Base-by-base conservation (phyloP, 2,329 filamentous ascomycete genomes). In the Fusarium verrucosum region DNA sequence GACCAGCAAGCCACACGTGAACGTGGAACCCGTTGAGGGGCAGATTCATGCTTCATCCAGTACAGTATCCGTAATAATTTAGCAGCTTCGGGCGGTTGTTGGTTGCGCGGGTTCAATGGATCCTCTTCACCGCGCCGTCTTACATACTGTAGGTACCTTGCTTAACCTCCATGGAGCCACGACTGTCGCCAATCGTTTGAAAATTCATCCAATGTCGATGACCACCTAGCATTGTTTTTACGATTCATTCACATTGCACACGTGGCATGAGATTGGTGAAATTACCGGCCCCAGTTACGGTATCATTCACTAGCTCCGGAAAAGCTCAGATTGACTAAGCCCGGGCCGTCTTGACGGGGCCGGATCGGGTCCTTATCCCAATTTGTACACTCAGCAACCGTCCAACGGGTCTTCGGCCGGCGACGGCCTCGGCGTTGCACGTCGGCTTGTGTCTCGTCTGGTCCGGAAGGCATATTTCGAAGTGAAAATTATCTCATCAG, bases 341-440 rank as follows among this genome's bases (percentile, higher is more conserved):
- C 62, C 52, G 62, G 62, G 58, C 62, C 58, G 62, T 47, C 47
- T 50, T 44, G 46, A 53, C 14, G 58, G 65, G 47, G 65, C 58
- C 65, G 62, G 50, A 40, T 56, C 63, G 56, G 55, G 32, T 22
- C 25, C 35, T 51, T 55, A 57, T 57, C 55, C 65, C 36, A 54
- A 65, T 66, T 66, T 32, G 43, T 51, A 32, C 40, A 32, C 58
- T 32, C 62, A 37, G 28, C 40, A 20, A 25, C 44, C 50, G 33
- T 32, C 9, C 22, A 17, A 37, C 38, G 46, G 58, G 46, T 40
- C 51, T 42, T 53, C 46, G 57, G 59, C 35, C 42, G 58, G 57
- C 37, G 45, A 46, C 52, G 49, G 51, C 37, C 43, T 66, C 62
- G 62, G 62, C 47, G 25, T 16, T 28, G 41, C 32, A 32, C n/a